Base-by-base conservation (phyloP, 371 early-diverging fungal species). In the Mortierella sp. region DNA sequence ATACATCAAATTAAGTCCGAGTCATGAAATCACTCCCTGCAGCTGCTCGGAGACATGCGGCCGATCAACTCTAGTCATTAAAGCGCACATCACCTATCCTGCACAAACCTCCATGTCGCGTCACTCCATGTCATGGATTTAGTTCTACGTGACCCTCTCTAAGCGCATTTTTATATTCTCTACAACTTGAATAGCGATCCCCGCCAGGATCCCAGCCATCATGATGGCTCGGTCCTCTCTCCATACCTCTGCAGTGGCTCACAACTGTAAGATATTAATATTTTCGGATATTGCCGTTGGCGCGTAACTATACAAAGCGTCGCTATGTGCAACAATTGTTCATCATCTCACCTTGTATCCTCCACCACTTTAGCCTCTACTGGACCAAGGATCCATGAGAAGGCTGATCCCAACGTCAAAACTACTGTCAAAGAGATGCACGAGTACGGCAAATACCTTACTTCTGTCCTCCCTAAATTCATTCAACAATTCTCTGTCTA, bases 401-500 rank as follows among this genome's bases (percentile, higher is more conserved):
- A 33, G 48, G 82, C 82, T 45, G 59, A 73, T 47, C 76, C 79
- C 61, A 67, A 53, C 69, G 32, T 78, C 75, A 77, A 71, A 67
- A 77, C 83, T 9, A 83, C 77, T 61, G 78, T 78, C 59, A 83
- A 75, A 64, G 64, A 62, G 50, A 88, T 84, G 66, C 94, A 97
- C 79, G 93, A 94, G 84, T 97, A 91, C 82, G 98, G 98, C 71
- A 89, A 95, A 84, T 98, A 95, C 86, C 84, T 99, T 65, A 90
- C 92, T 68, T 89, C 92, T 63, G 88, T 92, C 59, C 86, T 99
- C 83, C 99, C 99, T 47, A 98, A 97, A 85, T 97, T 89, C 83
- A 93, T 99, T 69, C 98, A 99, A 85, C 98, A 97, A 87, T 94
- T 94, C 86, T 94, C 92, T 63, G 95, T 99, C 65, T 98, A 97